A percentile compares a stretch with the other conserved stretches of the same genome.
Evolutionary conservation across 1,284 basidiomycete genomes (phyloP).

Genomic region (Trichosporon inkin): DNA sequence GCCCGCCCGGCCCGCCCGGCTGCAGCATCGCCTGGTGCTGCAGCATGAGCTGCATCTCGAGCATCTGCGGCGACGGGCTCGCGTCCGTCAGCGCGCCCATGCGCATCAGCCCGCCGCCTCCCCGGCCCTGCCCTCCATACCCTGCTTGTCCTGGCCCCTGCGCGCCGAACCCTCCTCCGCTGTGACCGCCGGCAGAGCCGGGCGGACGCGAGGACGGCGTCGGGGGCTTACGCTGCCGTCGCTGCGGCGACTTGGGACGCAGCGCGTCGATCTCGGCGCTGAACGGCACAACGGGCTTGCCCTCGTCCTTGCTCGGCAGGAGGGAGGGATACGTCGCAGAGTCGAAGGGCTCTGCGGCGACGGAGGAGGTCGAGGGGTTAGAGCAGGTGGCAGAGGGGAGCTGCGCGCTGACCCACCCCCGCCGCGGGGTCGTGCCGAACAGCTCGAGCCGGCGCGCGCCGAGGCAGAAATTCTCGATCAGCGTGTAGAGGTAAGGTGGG

Average conservation of each 20-base stretch:
- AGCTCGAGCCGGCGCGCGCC: constrained; percentile 87
- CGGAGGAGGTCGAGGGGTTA: not conserved
- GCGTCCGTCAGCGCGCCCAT: constrained; percentile 19
- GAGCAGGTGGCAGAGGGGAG: constrained; percentile 29
- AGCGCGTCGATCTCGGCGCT: constrained; percentile 67
- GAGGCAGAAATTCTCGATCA: constrained; percentile 97
- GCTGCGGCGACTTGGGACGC: constrained; percentile 74
- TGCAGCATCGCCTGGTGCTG: too few relatives aligned
- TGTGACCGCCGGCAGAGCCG: too few relatives aligned
- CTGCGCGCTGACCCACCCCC: constrained; percentile 89
- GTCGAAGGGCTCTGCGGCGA: constrained; percentile 31
- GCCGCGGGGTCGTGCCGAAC: constrained; percentile 73
- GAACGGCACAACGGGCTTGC: constrained; percentile 30
- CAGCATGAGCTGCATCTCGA: not conserved
- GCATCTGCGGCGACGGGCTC: constrained; percentile 6
- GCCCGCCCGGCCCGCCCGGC: too few relatives aligned
- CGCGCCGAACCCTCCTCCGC: not conserved
- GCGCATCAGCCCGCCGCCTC: constrained; percentile 15
- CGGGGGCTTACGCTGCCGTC: constrained; percentile 16
- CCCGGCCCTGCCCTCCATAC: not conserved
- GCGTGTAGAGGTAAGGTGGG: constrained; percentile 88
- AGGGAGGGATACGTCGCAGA: constrained; percentile 58
- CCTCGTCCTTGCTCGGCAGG: constrained; percentile 26
- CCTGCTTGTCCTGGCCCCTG: not conserved
- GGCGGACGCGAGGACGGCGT: too few relatives aligned